Base-by-base conservation (phyloP, 2,329 filamentous ascomycete genomes). In the Fusarium citri region DNA sequence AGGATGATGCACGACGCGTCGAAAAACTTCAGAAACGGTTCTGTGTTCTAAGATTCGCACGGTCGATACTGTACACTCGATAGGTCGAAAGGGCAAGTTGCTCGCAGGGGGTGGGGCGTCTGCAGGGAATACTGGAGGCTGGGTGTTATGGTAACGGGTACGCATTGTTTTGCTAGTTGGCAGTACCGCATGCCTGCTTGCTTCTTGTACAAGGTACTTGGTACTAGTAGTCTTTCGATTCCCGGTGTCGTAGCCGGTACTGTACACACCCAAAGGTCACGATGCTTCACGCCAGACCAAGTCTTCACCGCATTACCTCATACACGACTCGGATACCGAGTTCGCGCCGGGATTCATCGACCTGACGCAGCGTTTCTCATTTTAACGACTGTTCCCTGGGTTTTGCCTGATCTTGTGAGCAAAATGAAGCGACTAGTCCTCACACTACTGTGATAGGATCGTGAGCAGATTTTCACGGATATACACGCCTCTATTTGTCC, bases 261-360 rank as follows among this genome's bases (percentile, higher is more conserved):
- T 50, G 59, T 73, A 59, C 68, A 69, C 67, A 64, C 68, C 72
- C 71, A 60, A 58, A 58, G 62, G 63, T 67, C 64, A 71, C 64
- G 72, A 75, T 72, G 68, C 69, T 72, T 73, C 72, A 59, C 70
- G 59, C 73, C 73, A 74, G 72, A 69, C 71, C 65, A 72, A 75
- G 62, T 72, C 54, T 62, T 75, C 73, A 75, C 73, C 73, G 73
- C 73, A 75, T 75, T 75, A 75, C 73, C 70, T 75, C 73, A 75
- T 75, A 72, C 73, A 68, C 69, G 64, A 75, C 66, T 73, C 64
- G 62, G 69, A 69, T 70, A 73, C 73, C 73, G 72, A 75, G 64
- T 69, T 74, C 72, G 69, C 68, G 69, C 73, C 73, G 73, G 73
- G 66, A 68, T 74, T 64, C 59, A 56, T 74, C 55, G 65, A 72